Conservation (phyloP, 257 asterid species). For the Solanum lignicaule region DNA sequence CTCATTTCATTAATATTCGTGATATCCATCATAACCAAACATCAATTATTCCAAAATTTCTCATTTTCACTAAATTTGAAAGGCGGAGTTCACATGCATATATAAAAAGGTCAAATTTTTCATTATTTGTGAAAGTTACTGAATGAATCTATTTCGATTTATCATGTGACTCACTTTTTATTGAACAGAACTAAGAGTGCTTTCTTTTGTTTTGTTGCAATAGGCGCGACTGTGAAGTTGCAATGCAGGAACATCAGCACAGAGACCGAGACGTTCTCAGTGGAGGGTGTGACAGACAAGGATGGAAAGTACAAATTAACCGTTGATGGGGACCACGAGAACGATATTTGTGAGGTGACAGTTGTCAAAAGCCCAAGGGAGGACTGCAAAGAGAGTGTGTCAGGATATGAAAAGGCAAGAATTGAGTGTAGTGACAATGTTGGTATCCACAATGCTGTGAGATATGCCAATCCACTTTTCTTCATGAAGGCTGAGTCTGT, state of each 20-base stretch:
- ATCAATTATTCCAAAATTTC: background rate
- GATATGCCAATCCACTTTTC: slow-evolving; percentile 33
- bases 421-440: slow-evolving; percentile 15
- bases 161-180: too few species aligned
- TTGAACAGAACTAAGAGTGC: background rate
- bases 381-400: slow-evolving; percentile 14
- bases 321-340: slow-evolving; percentile 21
- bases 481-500: slow-evolving; percentile 11
- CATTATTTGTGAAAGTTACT: too few species aligned
- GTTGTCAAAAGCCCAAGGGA: slow-evolving; percentile 13
- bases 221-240: slow-evolving; percentile 26
- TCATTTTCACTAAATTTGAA: background rate
- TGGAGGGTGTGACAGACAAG: slow-evolving; percentile 3
- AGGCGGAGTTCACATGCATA: too few species aligned
- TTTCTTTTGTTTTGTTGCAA: background rate
- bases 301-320: slow-evolving; percentile 17
- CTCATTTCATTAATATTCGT: background rate
- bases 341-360: slow-evolving; percentile 30
- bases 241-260: slow-evolving; percentile 15
- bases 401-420: slow-evolving; percentile 5
- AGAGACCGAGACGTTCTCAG: background rate
- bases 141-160: too few species aligned
- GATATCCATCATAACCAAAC: too few species aligned
- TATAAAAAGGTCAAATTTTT: too few species aligned
- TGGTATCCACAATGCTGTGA: slow-evolving; percentile 8